Conservation (phyloP, 2,329 filamentous ascomycete genomes). For the Xylariaceae sp. region DNA sequence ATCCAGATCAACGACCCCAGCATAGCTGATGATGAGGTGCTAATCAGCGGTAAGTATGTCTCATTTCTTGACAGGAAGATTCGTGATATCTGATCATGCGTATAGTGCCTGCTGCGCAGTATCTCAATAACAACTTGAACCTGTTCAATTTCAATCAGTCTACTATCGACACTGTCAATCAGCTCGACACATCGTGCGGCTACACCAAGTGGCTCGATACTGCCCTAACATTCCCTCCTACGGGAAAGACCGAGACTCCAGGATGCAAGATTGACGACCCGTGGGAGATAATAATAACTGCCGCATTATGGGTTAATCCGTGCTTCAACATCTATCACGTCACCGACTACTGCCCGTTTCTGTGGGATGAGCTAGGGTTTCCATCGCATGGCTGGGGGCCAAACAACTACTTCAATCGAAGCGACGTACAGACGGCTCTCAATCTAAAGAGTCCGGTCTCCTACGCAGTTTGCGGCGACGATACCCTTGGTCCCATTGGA, state of each 20-base stretch:
- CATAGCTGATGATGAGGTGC: conserved; percentile 46
- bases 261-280: background rate
- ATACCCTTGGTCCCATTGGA: conserved; percentile 30
- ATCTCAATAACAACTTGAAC: conserved; percentile 1
- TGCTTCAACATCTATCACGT: conserved; percentile 69
- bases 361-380: conserved; percentile 53
- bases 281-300: conserved; percentile 34
- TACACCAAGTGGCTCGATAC: background rate
- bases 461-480: conserved; percentile 37
- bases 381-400: conserved; percentile 31
- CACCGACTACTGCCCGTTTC: conserved; percentile 59
- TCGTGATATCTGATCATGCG: background rate
- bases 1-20: conserved; percentile 62
- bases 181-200: background rate
- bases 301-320: conserved; percentile 54
- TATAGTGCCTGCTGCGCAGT: background rate
- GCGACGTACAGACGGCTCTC: conserved; percentile 64
- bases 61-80: no score
- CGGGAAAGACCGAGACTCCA: background rate
- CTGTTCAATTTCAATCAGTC: conserved; percentile 1
- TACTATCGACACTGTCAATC: background rate
- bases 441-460: conserved; percentile 42
- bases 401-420: conserved; percentile 60
- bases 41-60: conserved; percentile 38
- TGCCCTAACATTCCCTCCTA: conserved; percentile 2